phyloP scores from a whole-genome alignment of 169 alveolate genomes.

The Plasmodium berghei region DNA sequence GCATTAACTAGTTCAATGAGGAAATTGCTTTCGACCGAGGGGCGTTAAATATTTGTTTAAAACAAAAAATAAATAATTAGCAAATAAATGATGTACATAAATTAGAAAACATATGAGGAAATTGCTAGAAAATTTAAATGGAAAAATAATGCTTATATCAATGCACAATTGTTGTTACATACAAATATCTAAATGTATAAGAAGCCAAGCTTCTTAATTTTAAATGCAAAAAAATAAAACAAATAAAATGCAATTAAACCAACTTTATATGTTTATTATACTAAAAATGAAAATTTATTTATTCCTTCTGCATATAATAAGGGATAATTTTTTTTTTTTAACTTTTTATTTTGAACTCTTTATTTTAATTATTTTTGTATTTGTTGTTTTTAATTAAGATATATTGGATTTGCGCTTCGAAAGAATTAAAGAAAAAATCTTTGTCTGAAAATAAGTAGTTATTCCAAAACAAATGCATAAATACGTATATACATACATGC shows the following conservation, averaged over 20 bases:
- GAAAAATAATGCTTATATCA: no score
- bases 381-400: not conserved
- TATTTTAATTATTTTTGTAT: not conserved
- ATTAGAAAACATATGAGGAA: not conserved
- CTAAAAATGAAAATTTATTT: no score
- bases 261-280: no score
- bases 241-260: no score
- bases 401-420: not conserved
- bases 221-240: no score
- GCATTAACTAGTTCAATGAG: conserved; percentile 95
- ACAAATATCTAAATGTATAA: no score
- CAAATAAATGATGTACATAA: not conserved
- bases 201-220: no score
- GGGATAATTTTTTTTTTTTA: no score
- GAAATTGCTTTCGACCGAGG: conserved; percentile 81
- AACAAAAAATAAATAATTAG: not conserved
- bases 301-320: no score
- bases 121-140: no score
- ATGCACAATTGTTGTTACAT: no score
- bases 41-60: no score
- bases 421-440: conserved; percentile 11
- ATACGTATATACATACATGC: not conserved
- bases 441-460: not conserved
- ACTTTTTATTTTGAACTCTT: not conserved
- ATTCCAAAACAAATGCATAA: not conserved